These are phyloP conservation scores for Gossypium schwendimanii DNA, from an alignment of 441 rosid species.

Conservation along the genomic window DNA sequence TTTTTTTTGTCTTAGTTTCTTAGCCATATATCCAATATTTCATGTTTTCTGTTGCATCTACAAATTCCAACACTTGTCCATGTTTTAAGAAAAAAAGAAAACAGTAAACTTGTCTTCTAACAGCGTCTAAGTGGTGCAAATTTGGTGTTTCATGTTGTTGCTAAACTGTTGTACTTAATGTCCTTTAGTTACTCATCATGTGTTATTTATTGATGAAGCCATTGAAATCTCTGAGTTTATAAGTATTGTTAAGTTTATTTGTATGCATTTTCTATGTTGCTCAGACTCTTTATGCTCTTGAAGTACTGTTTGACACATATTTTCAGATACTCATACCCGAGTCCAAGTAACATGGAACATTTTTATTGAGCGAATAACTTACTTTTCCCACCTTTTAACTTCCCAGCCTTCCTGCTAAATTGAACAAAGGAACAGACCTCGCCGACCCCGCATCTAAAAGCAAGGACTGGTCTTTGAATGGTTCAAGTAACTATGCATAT, in stretches of 20 bases:
- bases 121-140: neutral
- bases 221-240: neutral
- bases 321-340: neutral
- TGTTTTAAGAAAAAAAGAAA: neutral
- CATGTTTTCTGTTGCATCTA: neutral
- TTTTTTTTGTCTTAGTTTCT: neutral
- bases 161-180: neutral
- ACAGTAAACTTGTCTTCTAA: neutral
- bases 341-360: neutral
- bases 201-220: neutral
- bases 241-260: neutral
- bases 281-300: no score
- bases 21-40: neutral
- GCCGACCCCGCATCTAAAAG: conserved; percentile 31
- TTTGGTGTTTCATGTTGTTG: neutral
- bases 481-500: conserved; percentile 21
- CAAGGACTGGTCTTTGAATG: conserved; percentile 19
- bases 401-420: conserved; percentile 58
- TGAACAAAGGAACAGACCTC: conserved; percentile 48
- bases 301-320: no score
- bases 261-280: no score
- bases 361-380: neutral
- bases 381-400: conserved; percentile 17
- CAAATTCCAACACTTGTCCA: neutral
- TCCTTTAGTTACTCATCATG: neutral